Evolutionary conservation across 2,329 filamentous ascomycete genomes (phyloP).

Genomic region (Colletotrichum ledebouriae): DNA sequence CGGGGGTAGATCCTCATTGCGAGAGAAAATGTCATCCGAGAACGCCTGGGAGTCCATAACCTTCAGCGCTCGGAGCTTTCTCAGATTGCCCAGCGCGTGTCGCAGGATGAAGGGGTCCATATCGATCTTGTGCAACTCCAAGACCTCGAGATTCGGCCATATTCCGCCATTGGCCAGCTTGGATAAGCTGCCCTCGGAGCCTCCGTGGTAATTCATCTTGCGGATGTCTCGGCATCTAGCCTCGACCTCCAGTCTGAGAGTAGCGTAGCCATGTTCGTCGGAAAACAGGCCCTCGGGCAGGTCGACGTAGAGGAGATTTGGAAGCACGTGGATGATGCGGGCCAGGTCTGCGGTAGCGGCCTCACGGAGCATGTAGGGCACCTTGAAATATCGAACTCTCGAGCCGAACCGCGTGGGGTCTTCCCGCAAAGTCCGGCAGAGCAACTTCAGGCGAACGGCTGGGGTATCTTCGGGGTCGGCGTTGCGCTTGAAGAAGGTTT

Average conservation of each 20-base stretch:
- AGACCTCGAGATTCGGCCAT: constrained; percentile 79
- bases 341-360: constrained; percentile 87
- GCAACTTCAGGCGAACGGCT: constrained; percentile 79
- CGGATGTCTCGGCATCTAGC: constrained; percentile 85
- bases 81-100: constrained; percentile 76
- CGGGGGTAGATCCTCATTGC: constrained; percentile 74
- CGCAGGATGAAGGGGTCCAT: constrained; percentile 80
- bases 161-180: constrained; percentile 73
- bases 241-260: constrained; percentile 86
- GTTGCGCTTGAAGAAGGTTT: constrained; percentile 80
- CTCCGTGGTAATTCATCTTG: constrained; percentile 88
- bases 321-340: constrained; percentile 85
- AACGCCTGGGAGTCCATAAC: constrained; percentile 78
- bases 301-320: constrained; percentile 90
- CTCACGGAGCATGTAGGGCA: constrained; percentile 95
- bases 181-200: constrained; percentile 83
- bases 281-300: constrained; percentile 89
- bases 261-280: constrained; percentile 81
- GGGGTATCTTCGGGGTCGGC: constrained; percentile 86
- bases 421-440: constrained; percentile 86
- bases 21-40: constrained; percentile 81
- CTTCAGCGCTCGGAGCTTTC: constrained; percentile 79
- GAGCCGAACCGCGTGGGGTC: constrained; percentile 77
- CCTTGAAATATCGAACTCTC: constrained; percentile 83
- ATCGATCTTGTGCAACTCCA: constrained; percentile 77